A percentile compares a stretch with the other conserved stretches of the same genome.
phyloP scores from a whole-genome alignment of 108 stramenopile genomes.

The Nitzschia sp. region DNA sequence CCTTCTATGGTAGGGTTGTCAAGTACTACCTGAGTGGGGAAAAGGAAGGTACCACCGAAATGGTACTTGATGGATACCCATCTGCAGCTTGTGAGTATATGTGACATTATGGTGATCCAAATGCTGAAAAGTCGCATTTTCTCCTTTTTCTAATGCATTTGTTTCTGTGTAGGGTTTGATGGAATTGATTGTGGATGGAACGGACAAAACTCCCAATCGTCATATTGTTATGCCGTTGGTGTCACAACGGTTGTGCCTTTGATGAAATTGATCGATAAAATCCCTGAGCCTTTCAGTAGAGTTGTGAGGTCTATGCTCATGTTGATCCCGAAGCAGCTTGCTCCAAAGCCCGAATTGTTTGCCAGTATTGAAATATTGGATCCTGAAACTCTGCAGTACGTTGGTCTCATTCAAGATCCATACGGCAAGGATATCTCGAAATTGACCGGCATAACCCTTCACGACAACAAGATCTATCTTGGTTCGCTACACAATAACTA shows the following conservation, averaged over 20 bases:
- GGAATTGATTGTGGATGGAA: slow-evolving; percentile 58
- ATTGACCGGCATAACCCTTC: slow-evolving; percentile 63
- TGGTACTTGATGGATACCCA: slow-evolving; percentile 31
- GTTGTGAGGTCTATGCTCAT: slow-evolving; percentile 48
- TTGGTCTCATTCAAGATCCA: slow-evolving; percentile 59
- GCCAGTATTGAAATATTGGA: slow-evolving; percentile 55
- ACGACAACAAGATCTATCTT: slow-evolving; percentile 57
- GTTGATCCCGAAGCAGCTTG: slow-evolving; percentile 40
- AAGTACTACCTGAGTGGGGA: slow-evolving; percentile 52
- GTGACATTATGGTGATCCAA: too few relatives aligned
- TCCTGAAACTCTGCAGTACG: slow-evolving; percentile 25
- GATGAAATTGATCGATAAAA: slow-evolving; percentile 21
- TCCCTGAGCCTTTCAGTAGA: slow-evolving; percentile 34
- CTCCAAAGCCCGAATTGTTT: slow-evolving; percentile 35
- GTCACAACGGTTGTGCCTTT: slow-evolving; percentile 8
- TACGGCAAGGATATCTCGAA: slow-evolving; percentile 48
- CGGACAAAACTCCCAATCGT: slow-evolving; percentile 20
- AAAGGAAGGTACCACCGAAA: slow-evolving; percentile 46
- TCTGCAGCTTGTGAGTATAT: slow-evolving; percentile 22
- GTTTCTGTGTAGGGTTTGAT: slow-evolving; percentile 32
- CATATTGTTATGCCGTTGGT: slow-evolving; percentile 41
- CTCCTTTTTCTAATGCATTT: neutral
- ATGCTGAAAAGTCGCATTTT: neutral
- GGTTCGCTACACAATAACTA: slow-evolving; percentile 68
- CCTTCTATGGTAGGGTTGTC: slow-evolving; percentile 44